Evolutionary conservation across 176 grass and related monocot genomes (phyloP), one percentile per base, ranked within the genome.

Genomic region (Echinochloa phyllopogon): DNA sequence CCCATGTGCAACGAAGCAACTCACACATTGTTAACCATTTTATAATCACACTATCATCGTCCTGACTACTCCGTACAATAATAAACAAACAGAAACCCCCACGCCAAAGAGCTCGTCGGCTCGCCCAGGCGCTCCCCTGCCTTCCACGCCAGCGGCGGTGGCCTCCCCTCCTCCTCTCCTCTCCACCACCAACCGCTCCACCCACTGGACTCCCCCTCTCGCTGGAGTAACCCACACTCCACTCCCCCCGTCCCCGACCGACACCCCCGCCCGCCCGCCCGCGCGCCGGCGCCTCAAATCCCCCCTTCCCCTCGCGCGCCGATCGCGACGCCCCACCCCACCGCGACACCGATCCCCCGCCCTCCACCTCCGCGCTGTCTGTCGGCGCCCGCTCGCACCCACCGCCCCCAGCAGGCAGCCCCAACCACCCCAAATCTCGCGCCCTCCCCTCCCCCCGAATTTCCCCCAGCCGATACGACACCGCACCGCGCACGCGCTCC

Each of bases 391-490:
- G 8, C 87, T 33, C 87, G 53, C 65, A 72, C 58, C 80, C 68
- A 24, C 57, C 68, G 42, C 0, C 5, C 5, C 40, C 45, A 40
- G 23, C 79, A 39, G 23, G 4, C 29, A 33, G 29, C 2, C 69
- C 72, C 85, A 88, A 86, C 90, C 87, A 80, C 85, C 78, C 80
- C 69, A 89, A 82, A 81, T 78, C 86, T 78, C 89, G 74, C 85
- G 71, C 91, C 65, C 14, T 18, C 4, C 24, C 49, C 37, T 81
- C 85, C 49, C 37, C 83, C 85, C 82, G 33, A 89, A 84, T 81
- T 82, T 81, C 70, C 80, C 69, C 80, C 75, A 21, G 57, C 2
- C 21, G 40, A 44, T 15, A 70, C 62, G 77, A 69, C 52, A 25
- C 43, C 75, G 37, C 15, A 27, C 69, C 77, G 29, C 61, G 17